Conservation (phyloP, 2,329 filamentous ascomycete species). For the Aspergillus sp. region DNA sequence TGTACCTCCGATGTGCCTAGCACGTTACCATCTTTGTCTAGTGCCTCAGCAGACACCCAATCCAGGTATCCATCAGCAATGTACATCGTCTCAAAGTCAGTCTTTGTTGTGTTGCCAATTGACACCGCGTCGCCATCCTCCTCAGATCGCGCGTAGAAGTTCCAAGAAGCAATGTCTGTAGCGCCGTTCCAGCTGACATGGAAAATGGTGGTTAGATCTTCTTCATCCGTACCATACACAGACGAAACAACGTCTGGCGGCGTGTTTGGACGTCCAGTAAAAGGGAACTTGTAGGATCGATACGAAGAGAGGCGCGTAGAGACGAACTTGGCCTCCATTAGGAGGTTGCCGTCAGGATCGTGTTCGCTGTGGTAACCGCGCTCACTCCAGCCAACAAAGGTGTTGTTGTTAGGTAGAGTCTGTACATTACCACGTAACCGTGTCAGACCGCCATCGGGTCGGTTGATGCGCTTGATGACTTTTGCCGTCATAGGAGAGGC, state of each 20-base stretch:
- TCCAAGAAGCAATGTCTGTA: constrained; percentile 47
- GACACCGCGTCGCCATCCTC: constrained; percentile 24
- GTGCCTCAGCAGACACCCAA: constrained; percentile 30
- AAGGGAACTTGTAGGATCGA: constrained; percentile 41
- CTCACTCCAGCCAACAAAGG: constrained; percentile 40
- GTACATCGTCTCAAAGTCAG: constrained; percentile 39
- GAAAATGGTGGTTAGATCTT: constrained; percentile 25
- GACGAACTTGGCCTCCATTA: constrained; percentile 39
- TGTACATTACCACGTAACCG: constrained; percentile 38
- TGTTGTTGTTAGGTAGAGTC: constrained; percentile 36
- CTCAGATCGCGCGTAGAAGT: constrained; percentile 27
- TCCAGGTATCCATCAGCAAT: constrained; percentile 31
- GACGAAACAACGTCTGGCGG: constrained; percentile 35
- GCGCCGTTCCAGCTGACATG: constrained; percentile 51
- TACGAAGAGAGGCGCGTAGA: constrained; percentile 39
- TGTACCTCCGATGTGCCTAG: constrained; percentile 28
- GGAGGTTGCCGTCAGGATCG: constrained; percentile 31
- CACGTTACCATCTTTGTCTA: constrained; percentile 25
- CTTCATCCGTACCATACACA: constrained; percentile 28
- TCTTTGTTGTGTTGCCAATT: constrained; percentile 30
- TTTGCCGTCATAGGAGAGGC: constrained; percentile 29
- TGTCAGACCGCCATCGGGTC: constrained; percentile 36
- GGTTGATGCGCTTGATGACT: constrained; percentile 29
- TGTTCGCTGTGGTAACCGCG: constrained; percentile 38
- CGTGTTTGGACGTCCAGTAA: constrained; percentile 32